phyloP scores from a whole-genome alignment of 2,329 filamentous ascomycete genomes.

The Aspergillus tubingensis region DNA sequence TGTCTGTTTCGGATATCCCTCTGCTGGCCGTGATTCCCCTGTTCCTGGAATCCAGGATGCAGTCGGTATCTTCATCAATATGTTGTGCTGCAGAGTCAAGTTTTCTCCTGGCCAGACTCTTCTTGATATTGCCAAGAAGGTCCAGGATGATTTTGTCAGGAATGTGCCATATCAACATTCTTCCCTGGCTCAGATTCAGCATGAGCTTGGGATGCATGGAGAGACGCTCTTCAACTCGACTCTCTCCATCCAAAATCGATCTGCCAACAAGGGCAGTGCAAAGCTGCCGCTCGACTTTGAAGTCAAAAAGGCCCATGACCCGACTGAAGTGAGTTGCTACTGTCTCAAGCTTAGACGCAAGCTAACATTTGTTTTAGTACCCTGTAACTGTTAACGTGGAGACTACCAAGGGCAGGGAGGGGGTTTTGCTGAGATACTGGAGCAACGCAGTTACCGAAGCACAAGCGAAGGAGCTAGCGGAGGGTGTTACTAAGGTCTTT shows the following conservation, averaged over 20 bases:
- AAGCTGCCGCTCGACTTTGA: conserved; percentile 34
- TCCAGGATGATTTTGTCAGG: conserved; percentile 51
- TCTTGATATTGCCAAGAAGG: conserved; percentile 42
- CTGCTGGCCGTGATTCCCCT: conserved; percentile 48
- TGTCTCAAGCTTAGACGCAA: not conserved
- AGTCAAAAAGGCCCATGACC: conserved; percentile 37
- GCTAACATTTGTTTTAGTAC: conserved; percentile 32
- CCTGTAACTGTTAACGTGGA: conserved; percentile 43
- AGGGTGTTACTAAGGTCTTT: conserved; percentile 36
- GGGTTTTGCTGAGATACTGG: conserved; percentile 44
- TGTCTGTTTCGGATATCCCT: conserved; percentile 46
- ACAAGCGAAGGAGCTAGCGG: conserved; percentile 33
- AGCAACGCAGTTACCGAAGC: conserved; percentile 39
- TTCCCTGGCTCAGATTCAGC: conserved; percentile 52
- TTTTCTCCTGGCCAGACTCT: conserved; percentile 40
- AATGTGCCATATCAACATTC: conserved; percentile 54
- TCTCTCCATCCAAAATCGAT: conserved; percentile 44
- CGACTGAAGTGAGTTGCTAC: conserved; percentile 36
- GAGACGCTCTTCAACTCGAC: conserved; percentile 46
- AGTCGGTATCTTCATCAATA: conserved; percentile 56
- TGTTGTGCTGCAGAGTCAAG: conserved; percentile 54
- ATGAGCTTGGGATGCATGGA: conserved; percentile 40
- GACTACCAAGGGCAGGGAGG: conserved; percentile 38
- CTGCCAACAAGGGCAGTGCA: conserved; percentile 24
- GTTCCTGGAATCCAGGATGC: conserved; percentile 49